A percentile compares a stretch with the other conserved stretches of the same genome.
Evolutionary conservation across 345 rosid genomes (phyloP).

Genomic region (Eucalyptus cloeziana): DNA sequence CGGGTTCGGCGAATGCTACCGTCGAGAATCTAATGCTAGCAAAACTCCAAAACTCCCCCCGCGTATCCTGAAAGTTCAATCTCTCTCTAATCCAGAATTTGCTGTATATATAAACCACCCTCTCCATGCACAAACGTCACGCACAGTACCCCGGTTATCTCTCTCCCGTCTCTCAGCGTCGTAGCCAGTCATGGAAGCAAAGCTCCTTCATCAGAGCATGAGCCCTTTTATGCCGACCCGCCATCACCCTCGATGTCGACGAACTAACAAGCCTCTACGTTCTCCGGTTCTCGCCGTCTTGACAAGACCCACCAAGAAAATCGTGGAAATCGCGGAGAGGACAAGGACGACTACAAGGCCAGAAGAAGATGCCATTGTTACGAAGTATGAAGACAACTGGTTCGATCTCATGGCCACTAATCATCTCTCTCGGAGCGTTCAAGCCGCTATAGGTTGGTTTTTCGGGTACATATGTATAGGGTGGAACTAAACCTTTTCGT

Average conservation of each 20-base stretch:
- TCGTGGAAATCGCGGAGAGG: neutral
- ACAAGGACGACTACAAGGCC: neutral
- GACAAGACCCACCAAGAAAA: neutral
- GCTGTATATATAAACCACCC: neutral
- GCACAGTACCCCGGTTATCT: neutral
- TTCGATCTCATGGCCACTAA: constrained; percentile 40
- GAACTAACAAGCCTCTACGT: neutral
- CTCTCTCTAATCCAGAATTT: neutral
- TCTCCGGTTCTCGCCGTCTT: neutral
- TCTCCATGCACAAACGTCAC: neutral
- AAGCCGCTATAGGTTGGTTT: constrained; percentile 39
- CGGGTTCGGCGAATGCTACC: neutral
- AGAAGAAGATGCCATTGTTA: neutral
- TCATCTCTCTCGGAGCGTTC: constrained; percentile 43
- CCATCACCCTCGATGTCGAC: neutral
- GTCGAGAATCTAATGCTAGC: neutral
- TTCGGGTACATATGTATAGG: neutral
- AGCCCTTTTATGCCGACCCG: neutral
- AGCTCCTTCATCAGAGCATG: neutral
- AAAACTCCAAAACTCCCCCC: neutral
- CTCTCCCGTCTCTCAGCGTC: neutral
- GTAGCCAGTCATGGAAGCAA: constrained; percentile 16
- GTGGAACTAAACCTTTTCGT: neutral
- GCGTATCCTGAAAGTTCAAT: neutral
- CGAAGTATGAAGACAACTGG: constrained; percentile 35